Percentiles rank a stretch among this genome's conserved stretches.
Evolutionary conservation across 2,329 filamentous ascomycete genomes (phyloP).

Genomic region (Chlorencoelia australis): DNA sequence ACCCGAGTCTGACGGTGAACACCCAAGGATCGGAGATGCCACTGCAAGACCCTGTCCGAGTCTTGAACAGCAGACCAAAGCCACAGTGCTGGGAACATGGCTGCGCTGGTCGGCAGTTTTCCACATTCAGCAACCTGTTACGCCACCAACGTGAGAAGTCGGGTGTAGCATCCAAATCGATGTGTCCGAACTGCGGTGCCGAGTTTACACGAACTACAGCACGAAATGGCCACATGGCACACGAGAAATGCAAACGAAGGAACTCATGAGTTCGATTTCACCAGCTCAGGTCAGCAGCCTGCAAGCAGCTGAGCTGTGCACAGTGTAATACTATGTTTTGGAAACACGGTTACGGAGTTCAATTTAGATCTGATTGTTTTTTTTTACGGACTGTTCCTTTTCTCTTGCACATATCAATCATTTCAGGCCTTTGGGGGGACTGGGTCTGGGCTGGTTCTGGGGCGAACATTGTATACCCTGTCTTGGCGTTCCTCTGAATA

Average conservation of each 20-base stretch:
- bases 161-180: conserved; percentile 78
- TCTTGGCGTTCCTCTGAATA: no score
- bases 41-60: conserved; percentile 43
- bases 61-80: conserved; percentile 73
- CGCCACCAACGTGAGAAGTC: conserved; percentile 92
- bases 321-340: no score
- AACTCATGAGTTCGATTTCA: conserved; percentile 30
- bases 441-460: no score
- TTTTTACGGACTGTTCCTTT: no score
- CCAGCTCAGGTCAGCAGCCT: no score
- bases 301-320: no score
- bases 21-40: background rate
- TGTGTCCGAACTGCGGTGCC: conserved; percentile 82
- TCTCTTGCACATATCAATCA: no score
- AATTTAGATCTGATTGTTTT: no score
- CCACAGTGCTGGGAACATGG: conserved; percentile 96
- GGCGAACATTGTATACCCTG: no score
- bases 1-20: background rate
- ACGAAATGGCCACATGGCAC: conserved; percentile 73
- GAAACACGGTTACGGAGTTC: no score
- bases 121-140: conserved; percentile 89
- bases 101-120: conserved; percentile 91
- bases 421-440: no score
- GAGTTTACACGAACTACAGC: conserved; percentile 87
- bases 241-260: conserved; percentile 84